Base-by-base conservation (phyloP, 371 early-diverging fungal species). In the Circinella umbellata region DNA sequence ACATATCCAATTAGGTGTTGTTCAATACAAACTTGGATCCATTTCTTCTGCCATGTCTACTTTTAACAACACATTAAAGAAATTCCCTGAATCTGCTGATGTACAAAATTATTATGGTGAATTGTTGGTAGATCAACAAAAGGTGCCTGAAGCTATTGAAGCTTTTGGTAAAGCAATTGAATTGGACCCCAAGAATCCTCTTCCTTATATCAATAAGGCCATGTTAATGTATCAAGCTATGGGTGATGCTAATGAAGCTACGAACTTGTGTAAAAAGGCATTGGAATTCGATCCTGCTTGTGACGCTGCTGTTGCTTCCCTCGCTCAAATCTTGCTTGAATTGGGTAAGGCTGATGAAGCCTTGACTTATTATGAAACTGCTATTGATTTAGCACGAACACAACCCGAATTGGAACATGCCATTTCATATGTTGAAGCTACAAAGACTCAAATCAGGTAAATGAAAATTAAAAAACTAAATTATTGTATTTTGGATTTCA, bases 101-200 rank as follows among this genome's bases (percentile, higher is more conserved):
- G 92, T 96, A 38, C 95, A 88, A 88, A 97, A 97, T 87, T 98
- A 97, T 82, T 95, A 95, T 68, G 98, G 97, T 74, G 99, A 98
- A 83, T 87, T 98, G 39, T 79, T 96, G 57, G 84, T 95, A 63
- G 98, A 98, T 73, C 93, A 94, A 75, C 93, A 93, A 76, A 86
- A 88, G 59, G 86, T 91, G 51, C 86, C 88, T 13, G 92, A 94
- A 71, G 93, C 95, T 6, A 77, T 86, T 66, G 87, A 88, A 17
- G 85, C 87, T 77, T 95, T 94, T 76, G 89, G 90, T 66, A 93
- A 93, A 76, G 91, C 94, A 10, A 89, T 93, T 69, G 80, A 84
- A 38, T 76, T 94, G 72, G 86, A 89, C 51, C 85, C 90, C 34
- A 82, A 83, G 57, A 94, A 93, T 74, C 95, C 97, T 11, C 84